Evolutionary conservation across 495 filamentous ascomycete genomes (phyloP).

Genomic region (Baudoinia panamericana): DNA sequence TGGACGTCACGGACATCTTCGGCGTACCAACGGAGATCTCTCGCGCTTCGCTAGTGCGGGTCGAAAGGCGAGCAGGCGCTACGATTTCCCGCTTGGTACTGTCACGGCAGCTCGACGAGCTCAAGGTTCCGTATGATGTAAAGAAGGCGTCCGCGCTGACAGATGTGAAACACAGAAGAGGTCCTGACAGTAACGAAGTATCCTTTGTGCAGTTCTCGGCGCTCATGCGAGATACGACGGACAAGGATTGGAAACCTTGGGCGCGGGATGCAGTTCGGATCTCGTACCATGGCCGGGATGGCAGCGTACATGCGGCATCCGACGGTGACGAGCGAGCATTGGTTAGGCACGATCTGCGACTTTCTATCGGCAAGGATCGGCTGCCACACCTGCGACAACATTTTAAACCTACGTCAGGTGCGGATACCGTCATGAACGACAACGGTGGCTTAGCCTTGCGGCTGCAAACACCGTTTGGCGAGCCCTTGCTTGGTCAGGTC

Average conservation of each 20-base stretch:
- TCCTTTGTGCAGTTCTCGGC: slow-evolving; percentile 8
- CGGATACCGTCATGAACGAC: slow-evolving; percentile 46
- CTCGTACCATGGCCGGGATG: slow-evolving; percentile 11
- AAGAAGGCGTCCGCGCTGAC: neutral
- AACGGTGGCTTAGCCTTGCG: slow-evolving; percentile 47
- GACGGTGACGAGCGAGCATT: neutral
- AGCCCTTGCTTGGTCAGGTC: slow-evolving; percentile 40
- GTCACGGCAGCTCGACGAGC: slow-evolving; percentile 1
- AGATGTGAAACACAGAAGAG: neutral
- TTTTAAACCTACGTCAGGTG: slow-evolving; percentile 30
- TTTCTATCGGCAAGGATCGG: slow-evolving; percentile 4
- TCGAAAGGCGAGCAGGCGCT: slow-evolving; percentile 10
- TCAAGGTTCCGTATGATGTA: slow-evolving; percentile 1
- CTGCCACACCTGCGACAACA: slow-evolving; percentile 8
- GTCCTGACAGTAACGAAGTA: neutral
- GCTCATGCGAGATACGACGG: slow-evolving; percentile 7
- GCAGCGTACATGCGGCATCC: neutral
- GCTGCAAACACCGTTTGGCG: slow-evolving; percentile 44
- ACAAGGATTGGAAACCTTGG: slow-evolving; percentile 10
- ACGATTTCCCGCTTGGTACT: slow-evolving; percentile 6
- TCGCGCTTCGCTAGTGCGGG: slow-evolving; percentile 1
- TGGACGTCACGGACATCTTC: neutral
- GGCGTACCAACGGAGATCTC: neutral
- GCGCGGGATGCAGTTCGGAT: slow-evolving; percentile 9
- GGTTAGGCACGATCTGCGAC: slow-evolving; percentile 13